Evolutionary conservation across 2,329 filamentous ascomycete genomes (phyloP).

Genomic region (Aspergillus costaricaensis): DNA sequence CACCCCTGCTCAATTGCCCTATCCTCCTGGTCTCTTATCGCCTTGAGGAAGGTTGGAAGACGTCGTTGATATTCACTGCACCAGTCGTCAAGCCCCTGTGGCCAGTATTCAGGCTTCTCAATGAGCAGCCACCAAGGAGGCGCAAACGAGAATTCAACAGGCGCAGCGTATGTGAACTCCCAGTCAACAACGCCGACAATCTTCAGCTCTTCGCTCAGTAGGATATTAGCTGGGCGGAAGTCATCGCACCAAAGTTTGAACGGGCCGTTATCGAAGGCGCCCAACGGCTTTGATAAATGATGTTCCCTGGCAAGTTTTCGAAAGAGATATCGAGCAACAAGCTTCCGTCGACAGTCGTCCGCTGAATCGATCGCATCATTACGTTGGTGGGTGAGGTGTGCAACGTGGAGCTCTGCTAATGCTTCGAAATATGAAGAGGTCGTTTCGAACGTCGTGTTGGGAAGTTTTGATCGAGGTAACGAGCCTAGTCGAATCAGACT

Average conservation of each 20-base stretch:
- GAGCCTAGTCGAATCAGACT: slow-evolving; percentile 23
- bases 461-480: slow-evolving; percentile 20
- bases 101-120: slow-evolving; percentile 30
- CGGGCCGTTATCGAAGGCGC: slow-evolving; percentile 24
- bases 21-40: not conserved
- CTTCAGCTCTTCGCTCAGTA: slow-evolving; percentile 23
- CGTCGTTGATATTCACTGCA: not conserved
- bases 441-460: slow-evolving; percentile 24
- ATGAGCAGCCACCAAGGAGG: slow-evolving; percentile 30
- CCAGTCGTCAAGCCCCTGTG: not conserved
- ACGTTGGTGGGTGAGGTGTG: slow-evolving; percentile 30
- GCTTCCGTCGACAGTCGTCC: slow-evolving; percentile 30
- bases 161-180: slow-evolving; percentile 32
- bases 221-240: slow-evolving; percentile 29
- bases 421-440: slow-evolving; percentile 31
- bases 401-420: slow-evolving; percentile 28
- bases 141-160: not conserved
- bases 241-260: slow-evolving; percentile 36
- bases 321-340: slow-evolving; percentile 29
- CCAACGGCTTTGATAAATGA: slow-evolving; percentile 17
- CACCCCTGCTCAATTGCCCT: not conserved
- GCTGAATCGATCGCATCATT: slow-evolving; percentile 30
- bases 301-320: slow-evolving; percentile 16
- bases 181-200: slow-evolving; percentile 30
- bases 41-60: not conserved